phyloP scores from a whole-genome alignment of 305 asterid species.

The Fraxinus floribunda region DNA sequence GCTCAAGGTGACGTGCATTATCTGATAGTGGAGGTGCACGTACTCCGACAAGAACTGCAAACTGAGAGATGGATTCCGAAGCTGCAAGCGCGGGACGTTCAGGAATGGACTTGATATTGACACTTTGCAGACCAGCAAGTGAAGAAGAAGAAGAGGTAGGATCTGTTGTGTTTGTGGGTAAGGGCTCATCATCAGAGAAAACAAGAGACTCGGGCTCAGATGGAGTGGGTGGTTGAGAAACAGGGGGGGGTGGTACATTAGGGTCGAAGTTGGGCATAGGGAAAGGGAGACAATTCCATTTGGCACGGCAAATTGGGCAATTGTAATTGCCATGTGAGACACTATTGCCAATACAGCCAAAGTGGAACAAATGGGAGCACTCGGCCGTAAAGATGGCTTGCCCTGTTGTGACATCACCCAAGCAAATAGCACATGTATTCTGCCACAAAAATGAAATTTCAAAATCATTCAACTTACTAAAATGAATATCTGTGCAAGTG shows the following conservation, averaged over 20 bases:
- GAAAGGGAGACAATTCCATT: conserved; percentile 22
- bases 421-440: conserved; percentile 21
- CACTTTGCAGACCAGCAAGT: conserved; percentile 5
- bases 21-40: conserved; percentile 19
- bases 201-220: conserved; percentile 3
- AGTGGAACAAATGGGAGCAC: conserved; percentile 20
- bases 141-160: not conserved
- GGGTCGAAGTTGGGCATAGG: not conserved
- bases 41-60: conserved; percentile 22
- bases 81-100: conserved; percentile 17
- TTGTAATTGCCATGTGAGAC: conserved; percentile 13
- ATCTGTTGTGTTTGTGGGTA: not conserved
- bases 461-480: not conserved
- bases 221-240: not conserved
- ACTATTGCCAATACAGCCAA: conserved; percentile 17
- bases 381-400: conserved; percentile 23
- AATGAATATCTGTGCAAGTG: not conserved
- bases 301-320: conserved; percentile 27
- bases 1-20: not conserved
- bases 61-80: conserved; percentile 13
- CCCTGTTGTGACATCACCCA: conserved; percentile 3
- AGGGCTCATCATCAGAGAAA: conserved; percentile 17
- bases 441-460: not conserved
- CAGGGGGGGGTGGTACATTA: not conserved
- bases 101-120: conserved; percentile 17